Evolutionary conservation across 2,329 filamentous ascomycete genomes (phyloP).

Genomic region (Coleophoma cylindrospora): DNA sequence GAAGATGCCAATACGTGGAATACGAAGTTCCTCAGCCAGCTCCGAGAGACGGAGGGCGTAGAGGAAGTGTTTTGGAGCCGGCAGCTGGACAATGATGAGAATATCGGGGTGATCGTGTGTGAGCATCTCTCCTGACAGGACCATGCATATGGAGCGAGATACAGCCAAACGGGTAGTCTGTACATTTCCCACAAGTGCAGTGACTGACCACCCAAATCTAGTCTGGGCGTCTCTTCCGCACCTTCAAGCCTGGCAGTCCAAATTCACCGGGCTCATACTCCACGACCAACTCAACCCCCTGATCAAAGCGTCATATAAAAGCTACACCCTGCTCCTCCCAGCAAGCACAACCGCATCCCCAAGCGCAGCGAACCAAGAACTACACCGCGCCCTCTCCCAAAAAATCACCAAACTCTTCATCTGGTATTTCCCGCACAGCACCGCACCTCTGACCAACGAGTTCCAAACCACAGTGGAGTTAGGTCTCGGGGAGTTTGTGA

Average conservation of each 20-base stretch:
- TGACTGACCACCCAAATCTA: too few relatives aligned
- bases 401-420: not conserved
- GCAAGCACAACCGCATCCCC: not conserved
- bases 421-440: not conserved
- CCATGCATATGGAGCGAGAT: not conserved
- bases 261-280: too few relatives aligned
- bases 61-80: not conserved
- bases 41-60: not conserved
- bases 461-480: not conserved
- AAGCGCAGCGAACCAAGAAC: not conserved
- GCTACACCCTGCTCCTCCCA: not conserved
- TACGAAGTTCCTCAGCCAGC: not conserved
- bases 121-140: not conserved
- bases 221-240: too few relatives aligned
- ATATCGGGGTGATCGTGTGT: not conserved
- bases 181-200: too few relatives aligned
- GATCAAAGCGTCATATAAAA: too few relatives aligned
- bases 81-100: not conserved
- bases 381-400: not conserved
- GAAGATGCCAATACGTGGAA: not conserved
- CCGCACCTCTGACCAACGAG: not conserved
- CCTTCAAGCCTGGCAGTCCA: too few relatives aligned
- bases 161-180: too few relatives aligned
- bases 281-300: too few relatives aligned
- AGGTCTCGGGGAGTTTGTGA: too few relatives aligned